Conservation (phyloP, 2,329 filamentous ascomycete species). For the Exophiala xenobiotica region DNA sequence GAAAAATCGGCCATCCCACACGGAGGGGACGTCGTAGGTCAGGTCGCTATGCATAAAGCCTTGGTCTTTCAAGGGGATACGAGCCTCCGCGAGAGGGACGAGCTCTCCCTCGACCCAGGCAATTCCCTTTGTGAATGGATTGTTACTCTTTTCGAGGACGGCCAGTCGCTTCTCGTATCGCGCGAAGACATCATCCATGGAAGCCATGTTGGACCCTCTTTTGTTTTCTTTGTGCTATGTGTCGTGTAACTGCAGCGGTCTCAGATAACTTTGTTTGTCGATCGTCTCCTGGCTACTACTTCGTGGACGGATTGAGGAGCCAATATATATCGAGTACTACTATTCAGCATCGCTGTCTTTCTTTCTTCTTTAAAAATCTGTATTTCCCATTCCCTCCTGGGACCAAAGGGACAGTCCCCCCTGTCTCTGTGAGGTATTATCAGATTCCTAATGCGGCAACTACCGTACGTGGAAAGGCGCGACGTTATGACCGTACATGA, state of each 20-base stretch:
- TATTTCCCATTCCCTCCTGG: too few species aligned
- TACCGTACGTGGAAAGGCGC: neutral
- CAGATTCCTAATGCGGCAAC: neutral
- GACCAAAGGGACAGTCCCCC: neutral
- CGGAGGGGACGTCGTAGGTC: slow-evolving; percentile 53
- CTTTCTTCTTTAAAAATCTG: neutral
- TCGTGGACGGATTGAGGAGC: neutral
- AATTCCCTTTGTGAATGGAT: slow-evolving; percentile 46
- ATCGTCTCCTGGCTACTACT: neutral
- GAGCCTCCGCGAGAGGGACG: slow-evolving; percentile 46
- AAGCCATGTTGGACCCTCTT: slow-evolving; percentile 36
- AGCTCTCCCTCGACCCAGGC: slow-evolving; percentile 50
- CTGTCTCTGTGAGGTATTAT: neutral
- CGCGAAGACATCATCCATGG: slow-evolving; percentile 46
- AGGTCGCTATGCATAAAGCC: slow-evolving; percentile 55
- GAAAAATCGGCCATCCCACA: slow-evolving; percentile 55
- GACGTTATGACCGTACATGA: too few species aligned
- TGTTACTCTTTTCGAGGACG: slow-evolving; percentile 37
- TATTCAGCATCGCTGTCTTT: neutral
- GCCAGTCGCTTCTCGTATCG: slow-evolving; percentile 38
- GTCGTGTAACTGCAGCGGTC: neutral
- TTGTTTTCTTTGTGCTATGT: neutral
- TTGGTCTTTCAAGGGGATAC: slow-evolving; percentile 53
- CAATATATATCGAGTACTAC: neutral
- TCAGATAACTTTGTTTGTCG: neutral